phyloP scores from a whole-genome alignment of 2,329 filamentous ascomycete species.

The Colletotrichum tofieldiae region DNA sequence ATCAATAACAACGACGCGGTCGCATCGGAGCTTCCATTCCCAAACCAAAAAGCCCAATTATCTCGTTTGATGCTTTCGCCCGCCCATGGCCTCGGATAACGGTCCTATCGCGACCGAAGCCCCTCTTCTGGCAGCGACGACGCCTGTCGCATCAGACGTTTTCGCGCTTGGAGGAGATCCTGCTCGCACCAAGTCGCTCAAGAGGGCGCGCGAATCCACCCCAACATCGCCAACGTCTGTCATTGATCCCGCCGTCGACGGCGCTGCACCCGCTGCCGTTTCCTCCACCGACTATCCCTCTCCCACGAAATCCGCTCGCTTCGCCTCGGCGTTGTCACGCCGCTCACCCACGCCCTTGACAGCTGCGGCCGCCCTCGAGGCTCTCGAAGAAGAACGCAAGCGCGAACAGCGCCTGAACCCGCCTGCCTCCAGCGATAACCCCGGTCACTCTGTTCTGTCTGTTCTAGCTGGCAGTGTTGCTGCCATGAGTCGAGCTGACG shows the following conservation, averaged over 20 bases:
- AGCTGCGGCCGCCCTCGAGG: constrained; percentile 60
- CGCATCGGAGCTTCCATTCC: constrained; percentile 23
- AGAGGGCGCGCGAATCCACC: constrained; percentile 60
- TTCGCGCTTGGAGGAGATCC: constrained; percentile 55
- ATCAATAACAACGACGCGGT: constrained; percentile 37
- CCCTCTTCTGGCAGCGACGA: constrained; percentile 57
- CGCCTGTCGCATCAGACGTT: constrained; percentile 57
- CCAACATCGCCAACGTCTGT: constrained; percentile 56
- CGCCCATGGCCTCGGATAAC: constrained; percentile 69
- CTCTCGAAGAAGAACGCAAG: constrained; percentile 68
- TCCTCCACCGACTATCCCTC: constrained; percentile 52
- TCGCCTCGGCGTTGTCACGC: constrained; percentile 58
- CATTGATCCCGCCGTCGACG: constrained; percentile 44
- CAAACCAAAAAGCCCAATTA: constrained; percentile 10
- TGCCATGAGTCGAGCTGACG: constrained; percentile 70
- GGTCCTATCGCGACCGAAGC: constrained; percentile 68
- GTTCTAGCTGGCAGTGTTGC: constrained; percentile 69
- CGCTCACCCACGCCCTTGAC: constrained; percentile 65
- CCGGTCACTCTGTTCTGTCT: constrained; percentile 67
- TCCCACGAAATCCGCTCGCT: constrained; percentile 69
- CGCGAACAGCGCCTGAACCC: constrained; percentile 56
- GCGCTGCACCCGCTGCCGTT: constrained; percentile 22
- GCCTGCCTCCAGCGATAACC: constrained; percentile 66
- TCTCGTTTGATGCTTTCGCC: constrained; percentile 34
- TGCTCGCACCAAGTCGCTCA: constrained; percentile 57